These are phyloP conservation scores for Alternaria infectoria DNA, from an alignment of 2,329 filamentous ascomycete species.

Conservation along the genomic window DNA sequence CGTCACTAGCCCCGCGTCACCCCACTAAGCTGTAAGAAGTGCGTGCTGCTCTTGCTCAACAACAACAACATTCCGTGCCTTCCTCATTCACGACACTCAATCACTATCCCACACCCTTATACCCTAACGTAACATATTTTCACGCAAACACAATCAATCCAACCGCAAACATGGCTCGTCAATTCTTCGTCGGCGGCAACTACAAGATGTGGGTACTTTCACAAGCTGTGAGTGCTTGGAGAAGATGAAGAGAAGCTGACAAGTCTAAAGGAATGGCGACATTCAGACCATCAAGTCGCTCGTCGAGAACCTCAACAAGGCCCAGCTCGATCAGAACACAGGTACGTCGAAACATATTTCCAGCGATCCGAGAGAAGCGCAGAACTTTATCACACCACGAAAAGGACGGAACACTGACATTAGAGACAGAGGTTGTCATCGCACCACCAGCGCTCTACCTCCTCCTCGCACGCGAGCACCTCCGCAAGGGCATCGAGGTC, in stretches of 20 bases:
- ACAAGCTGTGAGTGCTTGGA: conserved; percentile 29
- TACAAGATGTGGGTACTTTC: conserved; percentile 84
- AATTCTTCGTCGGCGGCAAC: conserved; percentile 98
- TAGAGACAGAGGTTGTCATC: conserved; percentile 84
- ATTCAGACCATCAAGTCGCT: conserved; percentile 89
- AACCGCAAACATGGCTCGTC: conserved; percentile 81
- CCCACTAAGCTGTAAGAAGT: conserved; percentile 31
- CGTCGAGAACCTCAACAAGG: conserved; percentile 85
- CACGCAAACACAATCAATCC: conserved; percentile 9
- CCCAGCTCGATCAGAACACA: conserved; percentile 76
- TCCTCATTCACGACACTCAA: conserved; percentile 15
- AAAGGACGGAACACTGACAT: conserved; percentile 10
- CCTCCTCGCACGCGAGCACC: conserved; percentile 78
- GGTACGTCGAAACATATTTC: conserved; percentile 57
- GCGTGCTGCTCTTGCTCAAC: conserved; percentile 33
- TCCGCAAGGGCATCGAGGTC: conserved; percentile 79
- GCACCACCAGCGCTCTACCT: conserved; percentile 92
- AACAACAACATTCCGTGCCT: conserved; percentile 28
- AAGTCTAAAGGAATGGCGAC: conserved; percentile 80
- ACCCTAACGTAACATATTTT: conserved; percentile 11
- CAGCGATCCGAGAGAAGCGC: not conserved
- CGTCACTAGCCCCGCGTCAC: conserved; percentile 30
- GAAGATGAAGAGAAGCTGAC: conserved; percentile 21
- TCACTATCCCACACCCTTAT: conserved; percentile 5
- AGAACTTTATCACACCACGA: conserved; percentile 1